These are phyloP conservation scores for Lobulomyces angularis DNA, from an alignment of 192 early-diverging fungal genomes.

Conservation along the genomic window DNA sequence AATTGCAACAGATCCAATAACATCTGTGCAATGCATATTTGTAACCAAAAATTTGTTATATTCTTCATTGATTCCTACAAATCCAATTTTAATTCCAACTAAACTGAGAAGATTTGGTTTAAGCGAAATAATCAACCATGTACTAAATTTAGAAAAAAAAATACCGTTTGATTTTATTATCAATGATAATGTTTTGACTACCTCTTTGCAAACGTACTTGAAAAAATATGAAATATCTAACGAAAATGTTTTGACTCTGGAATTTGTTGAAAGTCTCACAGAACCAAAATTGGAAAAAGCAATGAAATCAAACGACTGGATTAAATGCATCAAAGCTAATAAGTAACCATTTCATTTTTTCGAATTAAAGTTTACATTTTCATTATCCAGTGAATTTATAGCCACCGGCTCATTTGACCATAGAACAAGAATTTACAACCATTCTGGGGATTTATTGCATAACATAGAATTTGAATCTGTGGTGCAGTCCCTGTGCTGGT, in stretches of 20 bases:
- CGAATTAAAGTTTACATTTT: neutral
- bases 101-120: slow-evolving; percentile 75
- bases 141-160: slow-evolving; percentile 41
- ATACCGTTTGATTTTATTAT: slow-evolving; percentile 89
- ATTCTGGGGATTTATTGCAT: too few relatives aligned
- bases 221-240: slow-evolving; percentile 50
- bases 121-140: slow-evolving; percentile 86
- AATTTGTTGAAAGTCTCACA: slow-evolving; percentile 86
- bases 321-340: slow-evolving; percentile 55
- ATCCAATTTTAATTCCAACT: slow-evolving; percentile 76
- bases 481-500: too few relatives aligned
- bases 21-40: slow-evolving; percentile 10
- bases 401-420: too few relatives aligned
- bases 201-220: slow-evolving; percentile 62
- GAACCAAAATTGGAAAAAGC: slow-evolving; percentile 69
- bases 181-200: slow-evolving; percentile 78
- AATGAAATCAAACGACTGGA: slow-evolving; percentile 91
- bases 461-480: too few relatives aligned
- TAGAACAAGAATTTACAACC: too few relatives aligned
- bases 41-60: slow-evolving; percentile 36
- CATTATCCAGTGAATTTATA: too few relatives aligned
- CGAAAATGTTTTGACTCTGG: slow-evolving; percentile 75
- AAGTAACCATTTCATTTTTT: neutral
- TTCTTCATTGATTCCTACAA: slow-evolving; percentile 31
- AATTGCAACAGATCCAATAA: too few relatives aligned